phyloP scores from a whole-genome alignment of 371 early-diverging fungal species.

The Lichtheimia ornata region DNA sequence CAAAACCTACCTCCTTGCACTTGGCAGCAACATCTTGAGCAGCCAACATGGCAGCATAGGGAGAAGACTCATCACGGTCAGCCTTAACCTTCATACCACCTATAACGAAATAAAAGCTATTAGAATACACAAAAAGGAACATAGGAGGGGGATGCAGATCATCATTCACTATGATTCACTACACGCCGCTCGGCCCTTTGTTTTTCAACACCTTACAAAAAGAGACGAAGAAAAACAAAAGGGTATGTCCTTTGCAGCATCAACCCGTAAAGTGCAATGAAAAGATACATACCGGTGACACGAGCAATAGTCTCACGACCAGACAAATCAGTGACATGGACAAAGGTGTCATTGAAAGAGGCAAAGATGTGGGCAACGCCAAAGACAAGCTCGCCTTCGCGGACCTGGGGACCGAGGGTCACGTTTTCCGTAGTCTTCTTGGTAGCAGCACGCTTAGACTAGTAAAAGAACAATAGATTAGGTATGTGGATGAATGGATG shows the following conservation, averaged over 20 bases:
- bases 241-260: slow-evolving; percentile 23
- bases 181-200: slow-evolving; percentile 4
- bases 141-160: slow-evolving; percentile 3
- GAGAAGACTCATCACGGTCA: slow-evolving; percentile 99
- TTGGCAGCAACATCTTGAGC: slow-evolving; percentile 99
- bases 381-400: slow-evolving; percentile 98
- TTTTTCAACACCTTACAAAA: not conserved
- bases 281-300: slow-evolving; percentile 85
- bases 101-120: slow-evolving; percentile 21
- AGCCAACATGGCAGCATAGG: slow-evolving; percentile 99
- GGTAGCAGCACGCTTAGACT: slow-evolving; percentile 61
- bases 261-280: not conserved
- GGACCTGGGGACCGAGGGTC: slow-evolving; percentile 97
- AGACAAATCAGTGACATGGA: slow-evolving; percentile 99
- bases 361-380: slow-evolving; percentile 99
- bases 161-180: not conserved
- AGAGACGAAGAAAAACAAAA: not conserved
- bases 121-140: slow-evolving; percentile 5
- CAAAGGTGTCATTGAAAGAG: slow-evolving; percentile 99
- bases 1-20: slow-evolving; percentile 83
- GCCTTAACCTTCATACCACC: slow-evolving; percentile 99
- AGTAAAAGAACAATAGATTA: slow-evolving; percentile 3
- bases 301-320: slow-evolving; percentile 99
- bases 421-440: slow-evolving; percentile 85
- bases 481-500: slow-evolving; percentile 12